Conservation (phyloP, 2,329 filamentous ascomycete species). For the Epichloe sp. region DNA sequence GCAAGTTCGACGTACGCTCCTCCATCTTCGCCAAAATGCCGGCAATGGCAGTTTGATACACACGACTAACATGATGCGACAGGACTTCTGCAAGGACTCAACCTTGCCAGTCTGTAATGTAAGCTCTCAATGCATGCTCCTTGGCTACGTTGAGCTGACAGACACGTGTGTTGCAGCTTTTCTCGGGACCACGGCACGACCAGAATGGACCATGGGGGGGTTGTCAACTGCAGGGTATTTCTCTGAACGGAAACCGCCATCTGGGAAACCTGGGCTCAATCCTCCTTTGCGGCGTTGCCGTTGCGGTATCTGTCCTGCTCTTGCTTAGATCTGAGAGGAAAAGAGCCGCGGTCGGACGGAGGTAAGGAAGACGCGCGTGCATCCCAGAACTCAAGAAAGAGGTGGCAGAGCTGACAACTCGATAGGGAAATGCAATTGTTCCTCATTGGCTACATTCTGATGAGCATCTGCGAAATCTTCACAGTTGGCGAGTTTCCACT, state of each 20-base stretch:
- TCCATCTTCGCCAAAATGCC: background rate
- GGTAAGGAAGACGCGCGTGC: slow-evolving; percentile 37
- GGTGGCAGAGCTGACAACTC: slow-evolving; percentile 5
- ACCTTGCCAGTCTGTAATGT: slow-evolving; percentile 79
- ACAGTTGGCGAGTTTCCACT: slow-evolving; percentile 83
- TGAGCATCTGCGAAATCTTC: slow-evolving; percentile 94
- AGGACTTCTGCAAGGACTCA: slow-evolving; percentile 76
- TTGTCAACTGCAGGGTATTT: slow-evolving; percentile 65
- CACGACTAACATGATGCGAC: slow-evolving; percentile 16
- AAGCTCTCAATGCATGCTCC: slow-evolving; percentile 21
- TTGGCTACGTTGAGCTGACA: slow-evolving; percentile 4
- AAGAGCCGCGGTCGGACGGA: slow-evolving; percentile 82
- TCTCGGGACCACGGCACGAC: slow-evolving; percentile 48
- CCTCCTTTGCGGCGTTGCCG: slow-evolving; percentile 64
- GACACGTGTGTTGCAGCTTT: slow-evolving; percentile 13
- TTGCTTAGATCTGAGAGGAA: slow-evolving; percentile 76
- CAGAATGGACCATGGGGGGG: slow-evolving; percentile 53
- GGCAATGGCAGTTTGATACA: background rate
- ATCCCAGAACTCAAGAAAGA: background rate
- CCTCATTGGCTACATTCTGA: slow-evolving; percentile 69
- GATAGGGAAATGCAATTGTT: slow-evolving; percentile 92
- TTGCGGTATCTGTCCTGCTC: slow-evolving; percentile 52
- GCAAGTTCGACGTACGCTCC: slow-evolving; percentile 41
- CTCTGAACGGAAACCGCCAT: slow-evolving; percentile 48
- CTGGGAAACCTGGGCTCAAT: slow-evolving; percentile 91